Conservation (phyloP, 345 rosid species). For the Nasturtium officinale region DNA sequence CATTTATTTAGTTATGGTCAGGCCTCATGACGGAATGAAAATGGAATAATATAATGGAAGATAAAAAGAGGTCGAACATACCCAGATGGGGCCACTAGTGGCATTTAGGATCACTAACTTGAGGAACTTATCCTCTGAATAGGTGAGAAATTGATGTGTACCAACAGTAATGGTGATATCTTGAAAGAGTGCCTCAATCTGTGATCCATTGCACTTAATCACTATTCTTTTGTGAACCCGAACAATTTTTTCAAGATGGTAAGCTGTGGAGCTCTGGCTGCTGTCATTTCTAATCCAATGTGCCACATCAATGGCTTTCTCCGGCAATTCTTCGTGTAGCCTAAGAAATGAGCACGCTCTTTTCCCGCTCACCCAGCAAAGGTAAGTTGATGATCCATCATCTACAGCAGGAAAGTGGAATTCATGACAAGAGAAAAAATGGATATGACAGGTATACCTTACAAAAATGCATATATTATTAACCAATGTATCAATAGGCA, state of each 20-base stretch:
- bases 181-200: conserved; percentile 57
- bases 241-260: conserved; percentile 62
- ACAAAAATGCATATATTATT: neutral
- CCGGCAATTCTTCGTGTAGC: conserved; percentile 60
- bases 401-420: conserved; percentile 46
- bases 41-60: neutral
- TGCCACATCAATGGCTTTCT: conserved; percentile 43
- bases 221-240: conserved; percentile 56
- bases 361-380: conserved; percentile 78
- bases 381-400: conserved; percentile 79
- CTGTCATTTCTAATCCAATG: conserved; percentile 47
- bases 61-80: conserved; percentile 45
- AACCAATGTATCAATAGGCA: neutral
- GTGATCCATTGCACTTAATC: conserved; percentile 54
- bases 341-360: conserved; percentile 70
- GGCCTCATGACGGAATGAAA: neutral
- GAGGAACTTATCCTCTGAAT: conserved; percentile 64
- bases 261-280: conserved; percentile 40
- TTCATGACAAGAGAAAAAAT: neutral
- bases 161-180: conserved; percentile 51
- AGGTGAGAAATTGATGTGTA: conserved; percentile 54
- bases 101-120: conserved; percentile 56
- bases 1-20: neutral
- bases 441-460: neutral
- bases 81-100: conserved; percentile 60